Evolutionary conservation across 78 protist species (phyloP).

Genomic region (Creolimax fragrantissima): DNA sequence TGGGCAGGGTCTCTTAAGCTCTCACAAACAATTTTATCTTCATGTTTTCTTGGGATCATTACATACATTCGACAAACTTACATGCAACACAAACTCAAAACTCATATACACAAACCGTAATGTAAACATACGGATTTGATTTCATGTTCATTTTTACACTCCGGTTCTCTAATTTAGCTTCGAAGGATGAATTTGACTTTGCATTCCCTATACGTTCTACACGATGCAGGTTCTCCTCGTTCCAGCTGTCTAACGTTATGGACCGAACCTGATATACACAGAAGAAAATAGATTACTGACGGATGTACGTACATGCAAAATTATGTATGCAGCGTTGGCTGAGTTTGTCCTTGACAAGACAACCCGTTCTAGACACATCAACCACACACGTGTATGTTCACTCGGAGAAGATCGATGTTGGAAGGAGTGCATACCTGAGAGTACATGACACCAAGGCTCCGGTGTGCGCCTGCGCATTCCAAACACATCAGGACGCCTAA

Average conservation of each 20-base stretch:
- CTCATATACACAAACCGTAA: too few species aligned
- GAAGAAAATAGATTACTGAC: not conserved
- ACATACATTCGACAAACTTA: too few species aligned
- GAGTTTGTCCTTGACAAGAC: too few species aligned
- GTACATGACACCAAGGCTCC: not conserved
- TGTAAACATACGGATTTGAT: too few species aligned
- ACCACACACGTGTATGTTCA: not conserved
- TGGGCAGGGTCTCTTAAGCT: too few species aligned
- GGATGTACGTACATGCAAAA: not conserved
- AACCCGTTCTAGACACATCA: not conserved
- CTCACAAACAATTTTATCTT: too few species aligned
- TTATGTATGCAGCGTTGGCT: not conserved
- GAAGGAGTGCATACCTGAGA: not conserved
- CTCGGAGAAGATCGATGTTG: not conserved
- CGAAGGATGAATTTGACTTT: not conserved
- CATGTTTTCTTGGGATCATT: too few species aligned
- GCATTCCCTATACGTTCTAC: not conserved
- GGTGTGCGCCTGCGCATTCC: not conserved
- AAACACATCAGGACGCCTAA: not conserved
- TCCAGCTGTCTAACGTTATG: not conserved
- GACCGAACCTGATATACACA: not conserved
- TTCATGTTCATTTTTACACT: too few species aligned
- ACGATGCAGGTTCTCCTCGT: not conserved
- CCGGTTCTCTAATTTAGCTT: not conserved
- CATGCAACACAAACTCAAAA: too few species aligned